Base-by-base conservation (phyloP, 805 yeast species). In the Sugiyamaella lignohabitans region DNA sequence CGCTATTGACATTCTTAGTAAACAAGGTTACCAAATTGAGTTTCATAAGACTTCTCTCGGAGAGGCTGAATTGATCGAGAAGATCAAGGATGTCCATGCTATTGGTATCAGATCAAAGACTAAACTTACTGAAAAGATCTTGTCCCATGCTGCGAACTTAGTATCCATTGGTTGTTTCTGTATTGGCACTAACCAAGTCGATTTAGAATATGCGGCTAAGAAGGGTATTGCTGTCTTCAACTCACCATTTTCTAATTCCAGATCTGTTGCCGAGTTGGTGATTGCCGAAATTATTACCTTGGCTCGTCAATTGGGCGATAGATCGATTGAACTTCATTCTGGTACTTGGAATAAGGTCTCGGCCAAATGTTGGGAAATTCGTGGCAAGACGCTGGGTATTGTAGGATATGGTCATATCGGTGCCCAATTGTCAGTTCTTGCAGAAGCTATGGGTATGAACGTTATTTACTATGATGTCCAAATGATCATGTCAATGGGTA, bases 391-490 rank as follows among this genome's bases (percentile, higher is more conserved):
- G 42, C 75, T 93, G 59, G 98, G 98, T 52, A 93, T 93, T 61
- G 76, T 93, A 35, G 98, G 98, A 58, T 93, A 93, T 63, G 98
- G 98, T 60, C 98, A 93, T 69, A 93, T 93, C 71, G 98, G 98
- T 59, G 73, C 98, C 42, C 98, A 93, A 72, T 80, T 93, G 65
- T 85, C 96, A 5, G 98, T 93, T 8, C 73, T 93, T 59, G 98
- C 98, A 43, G 98, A 93, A 75, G 79, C 97, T 39, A 80, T 93
- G 81, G 98, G 98, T 71, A 83, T 93, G 96, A 85, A 84, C 58
- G 97, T 93, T 45, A 71, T 91, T 52, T 93, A 91, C 74, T 87
- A 88, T 68, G 98, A 93, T 68, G 84, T 87, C 36, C 63, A 77
- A 46, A 88, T 89, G 78, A 87, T 93, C 66, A 93, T 93, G 98